Base-by-base conservation (phyloP, 176 grass and related monocot species). In the Metroxylon sagu region DNA sequence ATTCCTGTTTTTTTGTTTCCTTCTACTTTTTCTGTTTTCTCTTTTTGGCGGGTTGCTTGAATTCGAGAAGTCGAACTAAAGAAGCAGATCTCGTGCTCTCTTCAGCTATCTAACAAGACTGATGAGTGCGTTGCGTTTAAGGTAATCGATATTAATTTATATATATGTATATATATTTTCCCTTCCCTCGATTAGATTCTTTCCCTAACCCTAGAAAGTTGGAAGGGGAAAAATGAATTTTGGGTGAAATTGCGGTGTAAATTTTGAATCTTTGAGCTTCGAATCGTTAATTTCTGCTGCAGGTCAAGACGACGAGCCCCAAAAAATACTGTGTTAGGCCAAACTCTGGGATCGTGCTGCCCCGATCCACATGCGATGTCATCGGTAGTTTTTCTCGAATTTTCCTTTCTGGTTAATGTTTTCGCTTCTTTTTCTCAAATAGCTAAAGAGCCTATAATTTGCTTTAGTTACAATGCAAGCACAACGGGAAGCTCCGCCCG, bases 231-330 rank as follows among this genome's bases (percentile, higher is more conserved):
- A 35, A 35, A 8, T 16, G 12, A 72, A 16, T 12, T 53, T 19
- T 52, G 49, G 49, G 39, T 49, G 10, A 60, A 57, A 68, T 43
- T 14, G 12, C 10, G 35, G 6, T 43, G 12, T 43, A 12, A 12
- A 43, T 19, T 53, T 77, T 5, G 58, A 68, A 48, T 55, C 18
- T 71, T 65, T 53, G 12, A n/a, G 35, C 35, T 70, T 52, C 5
- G 65, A 19, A 54, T 21, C 2, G 35, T 43, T 43, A 14, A 43
- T 43, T 14, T 43, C 35, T 43, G 35, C 35, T 43, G 35, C 35
- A 89, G 85, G 80, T 89, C 51, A 89, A 89, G 80, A 89, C 85
- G 69, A 89, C 85, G 30, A 89, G 61, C 77, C 85, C 85, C 19
- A 89, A 76, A 77, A 89, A 89, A 56, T 89, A 89, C 61, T 89